Evolutionary conservation across 805 yeast species (phyloP).

Genomic region (Hanseniaspora mollemarum): DNA sequence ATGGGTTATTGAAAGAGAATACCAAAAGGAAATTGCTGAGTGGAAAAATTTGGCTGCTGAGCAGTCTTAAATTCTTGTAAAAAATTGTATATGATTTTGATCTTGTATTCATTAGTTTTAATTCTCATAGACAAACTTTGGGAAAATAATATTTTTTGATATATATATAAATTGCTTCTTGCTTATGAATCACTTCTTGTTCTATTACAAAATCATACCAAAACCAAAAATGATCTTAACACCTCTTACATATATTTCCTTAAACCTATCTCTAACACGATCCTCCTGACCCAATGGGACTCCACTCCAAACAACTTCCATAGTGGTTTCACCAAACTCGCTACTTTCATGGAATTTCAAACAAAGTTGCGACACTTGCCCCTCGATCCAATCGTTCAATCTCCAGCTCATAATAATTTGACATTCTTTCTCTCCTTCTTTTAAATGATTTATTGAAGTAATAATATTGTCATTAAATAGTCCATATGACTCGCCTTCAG

Average conservation of each 20-base stretch:
- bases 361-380: constrained; percentile 59
- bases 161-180: constrained; percentile 11
- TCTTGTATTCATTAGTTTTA: too few species aligned
- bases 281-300: constrained; percentile 95
- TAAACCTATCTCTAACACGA: constrained; percentile 69
- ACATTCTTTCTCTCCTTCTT: constrained; percentile 32
- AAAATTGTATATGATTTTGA: background rate
- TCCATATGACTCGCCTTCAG: constrained; percentile 34
- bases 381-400: constrained; percentile 76
- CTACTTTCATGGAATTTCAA: constrained; percentile 51
- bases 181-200: too few species aligned
- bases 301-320: constrained; percentile 70
- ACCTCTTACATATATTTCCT: constrained; percentile 77
- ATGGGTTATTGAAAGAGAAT: constrained; percentile 75
- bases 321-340: constrained; percentile 72
- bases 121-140: too few species aligned
- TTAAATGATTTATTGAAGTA: background rate
- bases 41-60: constrained; percentile 39
- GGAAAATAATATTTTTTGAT: too few species aligned
- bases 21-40: constrained; percentile 55
- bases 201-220: constrained; percentile 65
- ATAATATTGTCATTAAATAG: constrained; percentile 78
- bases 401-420: constrained; percentile 74
- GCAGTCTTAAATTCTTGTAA: background rate
- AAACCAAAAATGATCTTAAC: constrained; percentile 89